Evolutionary conservation across 148 eudicot genomes (phyloP), one percentile per base, ranked within the genome.

Genomic region (Vaccinium corymbosum): DNA sequence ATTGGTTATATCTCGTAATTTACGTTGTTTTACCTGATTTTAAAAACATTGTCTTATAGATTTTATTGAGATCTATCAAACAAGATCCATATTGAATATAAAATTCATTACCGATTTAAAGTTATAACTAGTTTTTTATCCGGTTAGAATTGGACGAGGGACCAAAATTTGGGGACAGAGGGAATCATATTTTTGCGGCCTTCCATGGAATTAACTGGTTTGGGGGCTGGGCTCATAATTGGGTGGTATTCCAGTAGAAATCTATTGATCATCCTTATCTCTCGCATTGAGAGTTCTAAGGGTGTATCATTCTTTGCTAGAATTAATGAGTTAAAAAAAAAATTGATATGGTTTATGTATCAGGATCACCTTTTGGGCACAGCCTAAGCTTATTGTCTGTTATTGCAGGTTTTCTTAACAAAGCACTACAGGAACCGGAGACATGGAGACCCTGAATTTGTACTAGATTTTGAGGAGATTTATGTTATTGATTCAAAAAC

Each of bases 401-500:
- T 61, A 13, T 75, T 74, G 46, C 88, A 97, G 99, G 94, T 97
- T 81, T 97, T 94, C 89, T 87, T 97, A 91, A 95, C 98, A 80
- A 97, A 97, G 89, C 98, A 97, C 89, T 97, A 93, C 87, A 90
- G 90, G 86, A 97, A 97, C 85, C 89, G 98, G 72, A 91, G 99
- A 88, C 80, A 86, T 78, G 90, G 87, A 52, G 98, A 95, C 88
- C 91, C 95, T 35, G 98, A 95, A 72, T 97, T 97, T 89, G 89
- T 89, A 77, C 85, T 97, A 49, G 98, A 97, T 89, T 97, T 97
- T 83, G 99, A 97, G 89, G 99, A 97, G 89, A 95, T 97, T 72
- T 97, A 95, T 90, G 97, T 97, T 61, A 89, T 97, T 78, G 99
- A 97, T 88, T 97, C 99, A 74, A 97, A 85, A 88, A 87, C 98